Evolutionary conservation across 305 asterid genomes (phyloP), one percentile per base, ranked within the genome.

Genomic region (Fraxinus greggii): DNA sequence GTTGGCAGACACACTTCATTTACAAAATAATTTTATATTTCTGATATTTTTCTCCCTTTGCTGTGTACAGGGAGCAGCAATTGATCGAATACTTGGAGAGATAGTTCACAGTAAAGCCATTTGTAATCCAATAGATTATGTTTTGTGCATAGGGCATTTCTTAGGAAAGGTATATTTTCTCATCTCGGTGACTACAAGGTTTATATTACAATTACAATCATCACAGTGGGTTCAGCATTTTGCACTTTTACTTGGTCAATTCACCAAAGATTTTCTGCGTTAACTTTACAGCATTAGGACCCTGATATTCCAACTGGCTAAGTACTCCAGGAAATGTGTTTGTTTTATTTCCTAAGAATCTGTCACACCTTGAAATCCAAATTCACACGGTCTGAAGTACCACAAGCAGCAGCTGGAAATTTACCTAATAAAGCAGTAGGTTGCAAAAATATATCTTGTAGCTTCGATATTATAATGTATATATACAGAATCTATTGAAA

Each of bases 71-170:
- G 99, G 99, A 86, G 98, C 98, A 35, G 98, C 98, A 61, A 95
- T 97, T 77, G 98, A 93, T 85, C 97, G 99, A 75, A 97, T 97
- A 86, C 83, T 97, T 85, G 98, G 98, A 78, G 98, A 97, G 92
- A 97, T 97, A 28, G 97, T 93, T 86, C 99, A 95, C 42, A 93
- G 91, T 81, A 92, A 97, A 93, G 88, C 97, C 84, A 95, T 93
- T 82, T 85, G 87, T 51, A 88, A 91, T 19, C 98, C 99, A 33
- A 97, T 97, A 78, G 98, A 97, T 90, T 97, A 89, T 70, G 98
- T 97, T 79, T 86, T 95, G 86, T 97, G 98, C 85, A 85, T 95
- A 2, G 99, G 99, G 56, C 99, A 97, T 86, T 97, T 95, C 90
- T 84, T 97, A 31, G 98, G 97, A 80, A 97, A 92, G 99, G 99